A percentile compares a stretch with the other conserved stretches of the same genome.
Evolutionary conservation across 2,329 filamentous ascomycete species (phyloP).

Genomic region (Ploettnerulaceae sp.): DNA sequence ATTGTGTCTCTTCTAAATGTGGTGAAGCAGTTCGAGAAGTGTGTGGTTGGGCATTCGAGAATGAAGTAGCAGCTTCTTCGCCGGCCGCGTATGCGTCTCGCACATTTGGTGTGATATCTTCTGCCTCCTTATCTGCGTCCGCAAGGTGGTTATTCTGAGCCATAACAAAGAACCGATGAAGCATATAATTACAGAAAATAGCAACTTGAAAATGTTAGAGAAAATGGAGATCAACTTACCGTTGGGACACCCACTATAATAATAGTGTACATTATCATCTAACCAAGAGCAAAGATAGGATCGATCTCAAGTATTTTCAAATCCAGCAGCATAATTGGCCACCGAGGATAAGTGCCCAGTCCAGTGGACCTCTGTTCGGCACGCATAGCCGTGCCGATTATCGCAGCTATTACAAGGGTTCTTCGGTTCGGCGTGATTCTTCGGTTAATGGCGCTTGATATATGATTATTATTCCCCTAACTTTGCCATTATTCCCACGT

Average conservation of each 20-base stretch:
- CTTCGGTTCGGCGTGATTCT: too few species aligned
- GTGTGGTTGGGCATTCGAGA: conserved; percentile 3
- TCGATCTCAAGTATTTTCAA: conserved; percentile 1
- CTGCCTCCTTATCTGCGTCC: conserved; percentile 23
- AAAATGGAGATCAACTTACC: conserved; percentile 10
- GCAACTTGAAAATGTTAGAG: neutral
- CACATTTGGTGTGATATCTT: conserved; percentile 16
- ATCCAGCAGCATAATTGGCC: conserved; percentile 11
- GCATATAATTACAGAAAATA: neutral
- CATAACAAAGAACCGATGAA: conserved; percentile 19
- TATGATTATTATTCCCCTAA: too few species aligned
- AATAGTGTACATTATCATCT: too few species aligned
- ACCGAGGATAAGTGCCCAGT: too few species aligned
- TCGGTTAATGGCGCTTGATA: too few species aligned
- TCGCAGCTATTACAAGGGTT: neutral
- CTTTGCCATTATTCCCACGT: too few species aligned
- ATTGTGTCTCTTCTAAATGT: conserved; percentile 17
- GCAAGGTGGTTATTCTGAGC: conserved; percentile 16
- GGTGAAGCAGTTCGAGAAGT: conserved; percentile 6
- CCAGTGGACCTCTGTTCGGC: conserved; percentile 9
- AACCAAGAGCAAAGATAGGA: conserved; percentile 1
- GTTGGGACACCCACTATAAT: conserved; percentile 1
- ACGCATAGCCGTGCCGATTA: conserved; percentile 10
- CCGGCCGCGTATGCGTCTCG: conserved; percentile 19
- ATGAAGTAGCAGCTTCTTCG: conserved; percentile 11